A percentile compares a stretch with the other conserved stretches of the same genome.
These are phyloP conservation scores for Omphalotus olearius DNA, from an alignment of 1,284 basidiomycete species.

Conservation along the genomic window DNA sequence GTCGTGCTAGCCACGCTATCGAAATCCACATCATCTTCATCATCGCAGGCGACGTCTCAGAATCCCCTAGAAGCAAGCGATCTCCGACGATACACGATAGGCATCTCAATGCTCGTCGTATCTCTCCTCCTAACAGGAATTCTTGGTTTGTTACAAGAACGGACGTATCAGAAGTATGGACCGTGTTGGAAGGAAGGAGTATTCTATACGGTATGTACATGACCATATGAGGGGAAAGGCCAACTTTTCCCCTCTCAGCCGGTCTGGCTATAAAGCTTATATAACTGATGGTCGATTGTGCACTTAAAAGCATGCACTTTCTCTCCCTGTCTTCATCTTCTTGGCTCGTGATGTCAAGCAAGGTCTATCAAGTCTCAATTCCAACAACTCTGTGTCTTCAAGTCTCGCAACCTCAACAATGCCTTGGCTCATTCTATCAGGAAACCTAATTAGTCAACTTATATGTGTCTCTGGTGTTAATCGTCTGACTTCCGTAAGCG, in stretches of 20 bases:
- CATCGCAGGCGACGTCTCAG: constrained; percentile 17
- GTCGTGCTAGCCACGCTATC: constrained; percentile 77
- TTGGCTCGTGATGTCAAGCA: constrained; percentile 53
- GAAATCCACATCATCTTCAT: constrained; percentile 39
- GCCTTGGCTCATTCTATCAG: constrained; percentile 51
- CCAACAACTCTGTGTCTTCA: constrained; percentile 15
- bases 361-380: constrained; percentile 45
- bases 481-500: constrained; percentile 67
- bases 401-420: constrained; percentile 13
- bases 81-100: constrained; percentile 52
- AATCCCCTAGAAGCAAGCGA: constrained; percentile 24
- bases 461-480: constrained; percentile 89
- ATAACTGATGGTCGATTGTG: not conserved
- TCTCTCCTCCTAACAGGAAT: constrained; percentile 74
- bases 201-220: constrained; percentile 68
- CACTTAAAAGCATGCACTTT: constrained; percentile 54
- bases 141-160: constrained; percentile 80
- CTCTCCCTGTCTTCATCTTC: constrained; percentile 73
- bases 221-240: not conserved
- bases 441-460: constrained; percentile 77
- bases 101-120: constrained; percentile 67
- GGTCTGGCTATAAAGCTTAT: no score
- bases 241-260: no score
- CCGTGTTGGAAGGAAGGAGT: constrained; percentile 84
- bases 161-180: constrained; percentile 69